These are phyloP conservation scores for Martensiomyces pterosporus DNA, from an alignment of 192 early-diverging fungal species.

Conservation along the genomic window DNA sequence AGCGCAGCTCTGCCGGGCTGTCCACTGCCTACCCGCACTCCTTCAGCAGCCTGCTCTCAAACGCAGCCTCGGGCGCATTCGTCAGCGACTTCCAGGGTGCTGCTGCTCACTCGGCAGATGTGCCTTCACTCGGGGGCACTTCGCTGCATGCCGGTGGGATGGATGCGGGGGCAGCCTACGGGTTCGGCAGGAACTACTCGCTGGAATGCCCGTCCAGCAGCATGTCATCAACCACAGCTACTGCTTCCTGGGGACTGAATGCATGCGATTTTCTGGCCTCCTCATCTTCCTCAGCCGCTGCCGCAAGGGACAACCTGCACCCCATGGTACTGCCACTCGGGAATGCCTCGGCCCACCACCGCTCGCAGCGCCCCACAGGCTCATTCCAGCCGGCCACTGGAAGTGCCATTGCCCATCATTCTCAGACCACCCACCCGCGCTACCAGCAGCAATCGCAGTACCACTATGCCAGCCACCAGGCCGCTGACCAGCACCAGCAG, in stretches of 20 bases:
- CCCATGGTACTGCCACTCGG: constrained; percentile 34
- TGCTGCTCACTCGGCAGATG: too few relatives aligned
- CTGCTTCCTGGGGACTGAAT: constrained; percentile 14
- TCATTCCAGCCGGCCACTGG: constrained; percentile 4
- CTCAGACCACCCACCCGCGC: neutral
- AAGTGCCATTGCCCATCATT: too few relatives aligned
- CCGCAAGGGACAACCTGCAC: constrained; percentile 23
- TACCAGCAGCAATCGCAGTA: constrained; percentile 1
- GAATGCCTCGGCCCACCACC: neutral
- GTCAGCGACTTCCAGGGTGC: neutral
- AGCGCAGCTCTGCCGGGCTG: neutral
- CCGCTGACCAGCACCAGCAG: neutral
- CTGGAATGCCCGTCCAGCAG: constrained; percentile 19
- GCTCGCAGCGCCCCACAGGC: constrained; percentile 5
- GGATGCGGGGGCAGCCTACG: too few relatives aligned
- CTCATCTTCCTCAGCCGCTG: too few relatives aligned
- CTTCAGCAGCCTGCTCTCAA: neutral
- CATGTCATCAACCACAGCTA: constrained; percentile 1
- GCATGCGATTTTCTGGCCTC: constrained; percentile 8
- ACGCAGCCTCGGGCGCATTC: neutral
- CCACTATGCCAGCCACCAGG: neutral
- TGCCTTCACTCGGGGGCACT: too few relatives aligned
- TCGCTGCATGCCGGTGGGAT: neutral
- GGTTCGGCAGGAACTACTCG: constrained; percentile 24
- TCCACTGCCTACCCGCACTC: too few relatives aligned